These are phyloP conservation scores for Xylaria cubensis DNA, from an alignment of 495 filamentous ascomycete genomes.

Conservation along the genomic window DNA sequence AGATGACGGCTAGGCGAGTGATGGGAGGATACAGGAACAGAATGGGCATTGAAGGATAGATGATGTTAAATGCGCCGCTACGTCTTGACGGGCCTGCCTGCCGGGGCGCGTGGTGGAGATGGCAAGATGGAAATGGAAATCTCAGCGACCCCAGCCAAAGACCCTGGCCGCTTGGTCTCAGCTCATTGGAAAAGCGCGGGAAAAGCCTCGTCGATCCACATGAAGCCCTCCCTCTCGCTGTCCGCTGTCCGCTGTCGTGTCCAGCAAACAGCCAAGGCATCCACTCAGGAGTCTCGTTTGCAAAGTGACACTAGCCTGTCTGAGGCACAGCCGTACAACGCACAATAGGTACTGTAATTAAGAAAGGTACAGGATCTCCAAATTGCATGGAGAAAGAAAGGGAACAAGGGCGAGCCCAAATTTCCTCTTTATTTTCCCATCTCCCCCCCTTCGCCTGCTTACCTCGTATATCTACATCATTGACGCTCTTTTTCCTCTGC, in stretches of 20 bases:
- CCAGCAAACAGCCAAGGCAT: constrained; percentile 19
- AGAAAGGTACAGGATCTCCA: not conserved
- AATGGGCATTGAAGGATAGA: not conserved
- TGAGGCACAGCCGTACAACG: not conserved
- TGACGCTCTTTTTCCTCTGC: constrained; percentile 26
- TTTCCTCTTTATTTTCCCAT: constrained; percentile 1
- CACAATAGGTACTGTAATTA: not conserved
- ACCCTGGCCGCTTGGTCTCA: not conserved
- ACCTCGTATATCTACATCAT: not conserved
- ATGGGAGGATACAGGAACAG: not conserved
- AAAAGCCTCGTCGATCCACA: constrained; percentile 18
- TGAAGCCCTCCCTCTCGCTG: not conserved
- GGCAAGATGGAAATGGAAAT: not conserved
- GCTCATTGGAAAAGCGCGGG: constrained; percentile 8
- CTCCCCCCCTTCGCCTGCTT: not conserved
- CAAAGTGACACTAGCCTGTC: constrained; percentile 9
- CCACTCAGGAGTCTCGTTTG: constrained; percentile 15
- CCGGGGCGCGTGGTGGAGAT: not conserved
- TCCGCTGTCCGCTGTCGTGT: not conserved
- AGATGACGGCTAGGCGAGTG: not conserved
- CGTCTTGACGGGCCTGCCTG: not conserved
- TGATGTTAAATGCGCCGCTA: not conserved
- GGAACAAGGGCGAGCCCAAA: constrained; percentile 8
- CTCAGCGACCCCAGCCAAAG: not conserved
- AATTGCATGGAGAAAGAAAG: constrained; percentile 5